Evolutionary conservation across 2,329 filamentous ascomycete genomes (phyloP).

Genomic region (Graphiopsis chlorocephala): DNA sequence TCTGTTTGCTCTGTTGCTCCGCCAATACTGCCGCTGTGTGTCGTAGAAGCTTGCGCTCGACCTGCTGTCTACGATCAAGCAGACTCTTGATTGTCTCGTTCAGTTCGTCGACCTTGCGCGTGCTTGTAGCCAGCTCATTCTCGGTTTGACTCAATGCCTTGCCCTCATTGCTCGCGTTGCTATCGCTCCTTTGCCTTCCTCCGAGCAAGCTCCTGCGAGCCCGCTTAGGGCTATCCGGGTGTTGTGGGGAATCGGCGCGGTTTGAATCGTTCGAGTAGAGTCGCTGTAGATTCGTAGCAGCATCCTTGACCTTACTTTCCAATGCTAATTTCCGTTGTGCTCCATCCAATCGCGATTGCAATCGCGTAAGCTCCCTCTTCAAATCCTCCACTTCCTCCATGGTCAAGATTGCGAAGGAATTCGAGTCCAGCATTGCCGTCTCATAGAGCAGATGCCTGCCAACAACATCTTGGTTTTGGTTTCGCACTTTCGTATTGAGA

Average conservation of each 20-base stretch:
- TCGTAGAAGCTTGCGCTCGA: slow-evolving; percentile 73
- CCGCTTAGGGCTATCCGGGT: slow-evolving; percentile 47
- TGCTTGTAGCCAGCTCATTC: slow-evolving; percentile 69
- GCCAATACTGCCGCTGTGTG: slow-evolving; percentile 91
- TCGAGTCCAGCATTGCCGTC: slow-evolving; percentile 86
- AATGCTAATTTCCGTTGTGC: slow-evolving; percentile 79
- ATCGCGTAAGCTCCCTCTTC: slow-evolving; percentile 77
- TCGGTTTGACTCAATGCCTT: slow-evolving; percentile 57
- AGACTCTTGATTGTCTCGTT: slow-evolving; percentile 75
- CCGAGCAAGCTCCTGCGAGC: slow-evolving; percentile 49
- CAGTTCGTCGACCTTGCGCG: slow-evolving; percentile 81
- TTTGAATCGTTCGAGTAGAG: slow-evolving; percentile 66
- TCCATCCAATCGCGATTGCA: slow-evolving; percentile 76
- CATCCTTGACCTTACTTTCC: slow-evolving; percentile 92
- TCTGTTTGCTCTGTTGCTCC: slow-evolving; percentile 70
- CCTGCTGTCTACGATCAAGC: slow-evolving; percentile 71
- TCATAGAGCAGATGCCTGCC: slow-evolving; percentile 90
- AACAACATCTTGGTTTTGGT: slow-evolving; percentile 54
- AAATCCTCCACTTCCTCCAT: slow-evolving; percentile 88
- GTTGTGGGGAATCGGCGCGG: slow-evolving; percentile 42
- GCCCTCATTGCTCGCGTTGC: slow-evolving; percentile 46
- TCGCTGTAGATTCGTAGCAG: slow-evolving; percentile 79
- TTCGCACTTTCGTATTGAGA: slow-evolving; percentile 28
- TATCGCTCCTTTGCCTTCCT: slow-evolving; percentile 25
- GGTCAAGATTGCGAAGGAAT: slow-evolving; percentile 77